A percentile compares a stretch with the other conserved stretches of the same genome.
Evolutionary conservation across 441 rosid species (phyloP).

Genomic region (Aquilaria agallochum): DNA sequence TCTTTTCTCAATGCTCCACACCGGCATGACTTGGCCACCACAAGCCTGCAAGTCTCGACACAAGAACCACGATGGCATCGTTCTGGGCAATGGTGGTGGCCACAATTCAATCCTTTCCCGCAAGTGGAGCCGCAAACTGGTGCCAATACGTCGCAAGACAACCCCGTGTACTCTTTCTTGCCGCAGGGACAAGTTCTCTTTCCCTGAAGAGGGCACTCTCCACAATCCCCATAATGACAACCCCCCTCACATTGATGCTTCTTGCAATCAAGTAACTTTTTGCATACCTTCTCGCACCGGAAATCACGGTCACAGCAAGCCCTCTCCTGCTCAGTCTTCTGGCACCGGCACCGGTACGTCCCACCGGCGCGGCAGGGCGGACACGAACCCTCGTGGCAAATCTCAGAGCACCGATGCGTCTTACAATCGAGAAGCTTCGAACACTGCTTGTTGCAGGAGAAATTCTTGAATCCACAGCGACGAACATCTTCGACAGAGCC

Average conservation of each 20-base stretch:
- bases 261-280: slow-evolving; percentile 54
- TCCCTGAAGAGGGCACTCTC: slow-evolving; percentile 75
- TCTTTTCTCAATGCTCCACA: slow-evolving; percentile 82
- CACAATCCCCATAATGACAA: slow-evolving; percentile 77
- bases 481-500: slow-evolving; percentile 57
- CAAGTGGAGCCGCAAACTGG: slow-evolving; percentile 87
- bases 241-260: slow-evolving; percentile 80
- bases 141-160: slow-evolving; percentile 67
- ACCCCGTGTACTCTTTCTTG: slow-evolving; percentile 65
- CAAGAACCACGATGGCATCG: slow-evolving; percentile 83
- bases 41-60: slow-evolving; percentile 80
- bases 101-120: slow-evolving; percentile 68
- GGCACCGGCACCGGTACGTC: slow-evolving; percentile 50
- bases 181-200: slow-evolving; percentile 90
- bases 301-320: slow-evolving; percentile 72
- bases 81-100: slow-evolving; percentile 77
- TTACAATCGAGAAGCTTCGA: slow-evolving; percentile 48
- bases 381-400: slow-evolving; percentile 69
- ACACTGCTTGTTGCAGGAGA: slow-evolving; percentile 56
- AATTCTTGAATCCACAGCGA: slow-evolving; percentile 67
- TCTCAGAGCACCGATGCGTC: slow-evolving; percentile 50
- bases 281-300: slow-evolving; percentile 65
- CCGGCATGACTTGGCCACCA: slow-evolving; percentile 62
- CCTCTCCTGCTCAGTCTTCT: slow-evolving; percentile 56
- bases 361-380: slow-evolving; percentile 69